phyloP scores from a whole-genome alignment of 805 yeast genomes.

The Wickerhamomyces sydowiorum region DNA sequence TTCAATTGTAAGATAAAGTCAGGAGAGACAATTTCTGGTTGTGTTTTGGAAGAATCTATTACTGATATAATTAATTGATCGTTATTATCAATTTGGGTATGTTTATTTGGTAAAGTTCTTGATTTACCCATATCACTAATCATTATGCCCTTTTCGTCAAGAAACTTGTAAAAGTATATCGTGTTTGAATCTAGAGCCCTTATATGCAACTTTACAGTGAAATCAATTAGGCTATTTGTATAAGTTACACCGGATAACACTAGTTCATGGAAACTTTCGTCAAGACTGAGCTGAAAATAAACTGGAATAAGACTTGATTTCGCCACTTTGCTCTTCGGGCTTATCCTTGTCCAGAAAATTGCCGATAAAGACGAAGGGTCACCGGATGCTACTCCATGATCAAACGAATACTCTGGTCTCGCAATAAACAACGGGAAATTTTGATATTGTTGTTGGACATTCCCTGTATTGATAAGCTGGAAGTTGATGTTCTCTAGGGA shows the following conservation, averaged over 20 bases:
- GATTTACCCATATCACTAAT: not conserved
- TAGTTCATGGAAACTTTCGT: not conserved
- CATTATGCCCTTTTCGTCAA: not conserved
- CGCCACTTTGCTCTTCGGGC: not conserved
- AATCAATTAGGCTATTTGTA: conserved; percentile 1
- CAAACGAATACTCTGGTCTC: not conserved
- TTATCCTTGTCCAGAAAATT: conserved; percentile 2
- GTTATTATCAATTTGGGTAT: too few species aligned
- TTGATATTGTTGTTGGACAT: not conserved
- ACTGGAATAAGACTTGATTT: not conserved
- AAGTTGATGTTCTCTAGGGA: not conserved
- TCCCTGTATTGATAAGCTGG: not conserved
- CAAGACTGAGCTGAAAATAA: not conserved
- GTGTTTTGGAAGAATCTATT: not conserved
- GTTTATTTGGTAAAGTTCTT: not conserved
- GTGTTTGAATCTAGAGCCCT: not conserved
- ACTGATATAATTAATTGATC: not conserved
- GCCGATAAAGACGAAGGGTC: not conserved
- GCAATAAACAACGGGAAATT: not conserved
- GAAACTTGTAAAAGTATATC: not conserved
- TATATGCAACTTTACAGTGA: conserved; percentile 1
- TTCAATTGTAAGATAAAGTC: not conserved
- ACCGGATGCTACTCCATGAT: conserved; percentile 1
- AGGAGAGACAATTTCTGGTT: too few species aligned
- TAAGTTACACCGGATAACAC: not conserved